Evolutionary conservation across 192 early-diverging fungal species (phyloP).

Genomic region (Blastocladiella britannica): DNA sequence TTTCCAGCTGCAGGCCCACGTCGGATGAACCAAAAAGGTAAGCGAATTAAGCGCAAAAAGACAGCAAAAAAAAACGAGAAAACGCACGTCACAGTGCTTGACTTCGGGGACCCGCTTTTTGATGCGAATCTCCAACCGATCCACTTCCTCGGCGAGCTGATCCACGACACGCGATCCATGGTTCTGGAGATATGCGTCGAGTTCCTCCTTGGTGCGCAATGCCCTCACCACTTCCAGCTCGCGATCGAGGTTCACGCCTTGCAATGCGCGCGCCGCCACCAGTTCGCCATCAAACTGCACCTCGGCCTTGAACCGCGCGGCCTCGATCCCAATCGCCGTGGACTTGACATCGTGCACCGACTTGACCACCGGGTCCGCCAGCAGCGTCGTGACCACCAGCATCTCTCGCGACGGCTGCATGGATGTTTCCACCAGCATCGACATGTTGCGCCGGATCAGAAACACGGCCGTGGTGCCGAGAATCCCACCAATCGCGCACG

Average conservation of each 20-base stretch:
- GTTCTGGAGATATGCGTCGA: constrained; percentile 16
- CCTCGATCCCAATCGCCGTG: constrained; percentile 21
- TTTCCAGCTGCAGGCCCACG: too few species aligned
- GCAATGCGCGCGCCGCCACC: constrained; percentile 20
- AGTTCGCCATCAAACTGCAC: constrained; percentile 32
- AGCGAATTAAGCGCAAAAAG: too few species aligned
- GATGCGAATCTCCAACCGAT: constrained; percentile 24
- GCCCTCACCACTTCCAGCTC: constrained; percentile 14
- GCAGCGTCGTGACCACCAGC: constrained; percentile 21
- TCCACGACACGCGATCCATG: constrained; percentile 20
- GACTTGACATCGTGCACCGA: constrained; percentile 38
- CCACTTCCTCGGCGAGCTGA: constrained; percentile 24
- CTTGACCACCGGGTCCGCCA: constrained; percentile 26
- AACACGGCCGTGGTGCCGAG: constrained; percentile 22
- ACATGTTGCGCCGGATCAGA: constrained; percentile 26
- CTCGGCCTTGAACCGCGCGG: constrained; percentile 36
- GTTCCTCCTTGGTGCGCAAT: constrained; percentile 15
- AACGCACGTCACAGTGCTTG: constrained; percentile 33
- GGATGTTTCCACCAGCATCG: constrained; percentile 17
- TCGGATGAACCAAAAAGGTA: too few species aligned
- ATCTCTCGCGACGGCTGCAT: constrained; percentile 13
- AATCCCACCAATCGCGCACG: constrained; percentile 24
- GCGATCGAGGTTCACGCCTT: constrained; percentile 1
- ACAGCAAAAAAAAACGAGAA: too few species aligned
- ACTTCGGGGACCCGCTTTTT: constrained; percentile 24